Conservation (phyloP, 169 alveolate species). For the Plasmodium sp. region DNA sequence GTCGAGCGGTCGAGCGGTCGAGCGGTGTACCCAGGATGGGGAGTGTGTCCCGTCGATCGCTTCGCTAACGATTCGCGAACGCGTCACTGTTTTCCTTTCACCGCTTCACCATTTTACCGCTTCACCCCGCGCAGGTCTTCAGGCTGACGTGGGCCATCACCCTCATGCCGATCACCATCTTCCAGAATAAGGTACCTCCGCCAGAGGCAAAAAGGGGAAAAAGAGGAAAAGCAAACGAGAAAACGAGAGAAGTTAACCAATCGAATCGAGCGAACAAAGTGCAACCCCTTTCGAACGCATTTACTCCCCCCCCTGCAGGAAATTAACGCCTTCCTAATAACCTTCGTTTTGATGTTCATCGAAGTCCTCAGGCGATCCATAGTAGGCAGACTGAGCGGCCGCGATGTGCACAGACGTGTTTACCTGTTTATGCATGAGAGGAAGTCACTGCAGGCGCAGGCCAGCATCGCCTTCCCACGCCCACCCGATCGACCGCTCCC, state of each 20-base stretch:
- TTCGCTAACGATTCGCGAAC: not conserved
- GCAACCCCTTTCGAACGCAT: not conserved
- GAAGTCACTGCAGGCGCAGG: not conserved
- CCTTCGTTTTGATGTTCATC: slow-evolving; percentile 54
- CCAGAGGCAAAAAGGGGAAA: not conserved
- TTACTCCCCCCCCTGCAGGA: slow-evolving; percentile 14
- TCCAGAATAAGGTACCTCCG: slow-evolving; percentile 59
- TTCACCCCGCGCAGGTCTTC: slow-evolving; percentile 68
- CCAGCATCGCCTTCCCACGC: not conserved
- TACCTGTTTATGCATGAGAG: not conserved
- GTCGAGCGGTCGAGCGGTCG: too few relatives aligned
- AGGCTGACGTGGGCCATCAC: slow-evolving; percentile 88
- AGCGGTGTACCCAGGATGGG: not conserved
- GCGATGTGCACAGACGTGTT: not conserved
- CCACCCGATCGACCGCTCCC: not conserved
- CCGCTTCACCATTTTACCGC: not conserved
- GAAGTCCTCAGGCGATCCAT: slow-evolving; percentile 61
- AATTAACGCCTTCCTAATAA: slow-evolving; percentile 34
- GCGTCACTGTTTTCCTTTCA: not conserved
- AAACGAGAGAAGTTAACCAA: not conserved
- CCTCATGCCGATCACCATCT: slow-evolving; percentile 81
- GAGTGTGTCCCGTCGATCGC: not conserved
- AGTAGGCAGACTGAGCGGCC: slow-evolving; percentile 11
- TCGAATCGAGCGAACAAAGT: not conserved
- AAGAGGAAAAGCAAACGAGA: not conserved